phyloP scores from a whole-genome alignment of 441 rosid genomes.

The Gossypium trilobum region DNA sequence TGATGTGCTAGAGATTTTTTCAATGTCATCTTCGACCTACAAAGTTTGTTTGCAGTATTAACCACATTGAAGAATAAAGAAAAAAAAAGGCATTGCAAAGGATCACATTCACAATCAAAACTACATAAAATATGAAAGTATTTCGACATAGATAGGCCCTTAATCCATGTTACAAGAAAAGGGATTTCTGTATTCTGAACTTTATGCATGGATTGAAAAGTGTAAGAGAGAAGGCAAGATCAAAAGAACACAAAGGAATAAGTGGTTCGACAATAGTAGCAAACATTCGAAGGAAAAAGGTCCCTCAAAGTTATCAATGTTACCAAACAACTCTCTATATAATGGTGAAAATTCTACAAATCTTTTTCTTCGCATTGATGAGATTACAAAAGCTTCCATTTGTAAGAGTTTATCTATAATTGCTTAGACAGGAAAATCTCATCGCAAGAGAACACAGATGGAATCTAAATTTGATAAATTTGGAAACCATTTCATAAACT shows the following conservation, averaged over 20 bases:
- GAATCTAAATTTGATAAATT: neutral
- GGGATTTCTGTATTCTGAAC: neutral
- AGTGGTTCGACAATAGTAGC: neutral
- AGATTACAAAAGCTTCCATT: constrained; percentile 1
- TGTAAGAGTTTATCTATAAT: neutral
- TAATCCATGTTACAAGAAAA: neutral
- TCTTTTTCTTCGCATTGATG: neutral
- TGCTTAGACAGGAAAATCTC: neutral
- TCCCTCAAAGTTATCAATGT: neutral
- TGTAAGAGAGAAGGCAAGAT: neutral
- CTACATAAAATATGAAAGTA: neutral
- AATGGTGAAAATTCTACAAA: neutral
- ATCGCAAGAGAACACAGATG: neutral
- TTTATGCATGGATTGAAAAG: neutral
- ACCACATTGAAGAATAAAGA: neutral
- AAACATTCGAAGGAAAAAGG: neutral
- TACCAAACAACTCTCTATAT: neutral
- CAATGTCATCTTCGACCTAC: constrained; percentile 44
- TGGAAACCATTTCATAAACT: neutral
- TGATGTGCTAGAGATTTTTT: constrained; percentile 42
- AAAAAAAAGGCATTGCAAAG: neutral
- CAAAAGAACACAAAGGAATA: neutral
- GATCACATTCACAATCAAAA: neutral
- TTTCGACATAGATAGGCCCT: neutral
- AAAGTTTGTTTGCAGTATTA: constrained; percentile 13